Conservation (phyloP, 2,329 filamentous ascomycete genomes). For the Fusarium nygamai region DNA sequence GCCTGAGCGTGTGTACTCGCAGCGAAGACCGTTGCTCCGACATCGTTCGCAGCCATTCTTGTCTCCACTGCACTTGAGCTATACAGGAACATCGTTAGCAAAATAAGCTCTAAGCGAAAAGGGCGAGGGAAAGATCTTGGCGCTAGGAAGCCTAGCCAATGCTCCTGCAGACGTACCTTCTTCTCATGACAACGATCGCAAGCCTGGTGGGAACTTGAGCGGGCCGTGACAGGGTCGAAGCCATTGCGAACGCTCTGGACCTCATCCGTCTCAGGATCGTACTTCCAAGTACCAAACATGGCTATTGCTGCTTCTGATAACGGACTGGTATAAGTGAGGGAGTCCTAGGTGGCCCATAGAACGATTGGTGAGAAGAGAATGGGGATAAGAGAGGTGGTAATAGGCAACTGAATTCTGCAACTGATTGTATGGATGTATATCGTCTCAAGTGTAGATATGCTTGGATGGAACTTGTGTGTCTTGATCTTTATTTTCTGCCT, state of each 20-base stretch:
- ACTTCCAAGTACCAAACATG: constrained; percentile 54
- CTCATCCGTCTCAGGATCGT: constrained; percentile 51
- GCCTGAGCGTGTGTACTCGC: constrained; percentile 50
- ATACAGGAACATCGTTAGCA: constrained; percentile 14
- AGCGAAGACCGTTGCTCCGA: constrained; percentile 43
- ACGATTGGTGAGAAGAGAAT: neutral
- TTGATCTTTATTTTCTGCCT: constrained; percentile 31
- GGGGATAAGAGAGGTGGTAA: neutral
- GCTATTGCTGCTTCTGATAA: constrained; percentile 32
- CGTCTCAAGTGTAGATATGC: constrained; percentile 1
- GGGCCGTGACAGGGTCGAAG: constrained; percentile 51
- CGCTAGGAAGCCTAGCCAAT: neutral
- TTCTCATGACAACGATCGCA: constrained; percentile 53
- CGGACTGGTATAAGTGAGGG: neutral
- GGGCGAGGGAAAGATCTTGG: neutral
- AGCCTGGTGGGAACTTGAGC: constrained; percentile 52
- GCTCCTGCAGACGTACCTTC: constrained; percentile 43
- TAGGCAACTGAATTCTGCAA: constrained; percentile 13
- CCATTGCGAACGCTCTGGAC: constrained; percentile 50
- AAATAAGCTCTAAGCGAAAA: neutral
- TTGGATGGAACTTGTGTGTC: constrained; percentile 6
- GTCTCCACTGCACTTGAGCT: constrained; percentile 53
- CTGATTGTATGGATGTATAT: neutral
- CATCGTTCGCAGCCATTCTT: constrained; percentile 52
- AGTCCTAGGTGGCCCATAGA: constrained; percentile 19